Evolutionary conservation across 2,329 filamentous ascomycete species (phyloP).

Genomic region (Aureobasidium sp.): DNA sequence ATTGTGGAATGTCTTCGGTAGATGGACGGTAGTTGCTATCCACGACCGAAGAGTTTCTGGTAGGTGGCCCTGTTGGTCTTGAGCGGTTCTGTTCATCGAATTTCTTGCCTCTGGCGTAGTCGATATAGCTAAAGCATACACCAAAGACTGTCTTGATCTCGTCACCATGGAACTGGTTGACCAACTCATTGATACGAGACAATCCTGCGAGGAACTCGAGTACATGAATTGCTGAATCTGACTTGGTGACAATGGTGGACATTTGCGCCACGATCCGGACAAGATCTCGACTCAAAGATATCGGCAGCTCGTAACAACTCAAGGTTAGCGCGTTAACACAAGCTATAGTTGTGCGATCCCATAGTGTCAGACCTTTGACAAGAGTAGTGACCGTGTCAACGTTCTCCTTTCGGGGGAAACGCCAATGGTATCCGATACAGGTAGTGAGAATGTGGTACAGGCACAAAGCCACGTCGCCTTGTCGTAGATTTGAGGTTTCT

Average conservation of each 20-base stretch:
- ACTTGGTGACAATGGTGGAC: constrained; percentile 91
- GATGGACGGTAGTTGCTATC: constrained; percentile 16
- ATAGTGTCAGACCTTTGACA: constrained; percentile 59
- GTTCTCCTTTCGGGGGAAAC: constrained; percentile 75
- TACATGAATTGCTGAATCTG: constrained; percentile 85
- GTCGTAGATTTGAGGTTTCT: constrained; percentile 65
- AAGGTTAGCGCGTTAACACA: constrained; percentile 94
- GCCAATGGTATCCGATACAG: constrained; percentile 79
- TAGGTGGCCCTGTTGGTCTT: not conserved
- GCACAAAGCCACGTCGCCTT: constrained; percentile 80
- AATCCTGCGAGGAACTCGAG: constrained; percentile 89
- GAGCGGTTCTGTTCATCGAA: constrained; percentile 13
- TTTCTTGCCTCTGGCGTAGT: constrained; percentile 64
- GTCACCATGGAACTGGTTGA: constrained; percentile 80
- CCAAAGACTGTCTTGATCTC: constrained; percentile 92
- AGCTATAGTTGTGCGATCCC: constrained; percentile 60
- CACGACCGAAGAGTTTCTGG: constrained; percentile 1
- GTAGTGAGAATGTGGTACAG: constrained; percentile 80
- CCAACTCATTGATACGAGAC: constrained; percentile 73
- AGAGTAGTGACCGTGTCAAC: constrained; percentile 85
- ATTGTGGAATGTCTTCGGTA: constrained; percentile 76
- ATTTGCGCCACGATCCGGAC: constrained; percentile 85
- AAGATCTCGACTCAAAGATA: constrained; percentile 75
- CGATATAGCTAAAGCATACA: constrained; percentile 87
- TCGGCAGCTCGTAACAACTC: constrained; percentile 87